Conservation (phyloP, 129 eudicot genomes). For the Glebionis coronaria region DNA sequence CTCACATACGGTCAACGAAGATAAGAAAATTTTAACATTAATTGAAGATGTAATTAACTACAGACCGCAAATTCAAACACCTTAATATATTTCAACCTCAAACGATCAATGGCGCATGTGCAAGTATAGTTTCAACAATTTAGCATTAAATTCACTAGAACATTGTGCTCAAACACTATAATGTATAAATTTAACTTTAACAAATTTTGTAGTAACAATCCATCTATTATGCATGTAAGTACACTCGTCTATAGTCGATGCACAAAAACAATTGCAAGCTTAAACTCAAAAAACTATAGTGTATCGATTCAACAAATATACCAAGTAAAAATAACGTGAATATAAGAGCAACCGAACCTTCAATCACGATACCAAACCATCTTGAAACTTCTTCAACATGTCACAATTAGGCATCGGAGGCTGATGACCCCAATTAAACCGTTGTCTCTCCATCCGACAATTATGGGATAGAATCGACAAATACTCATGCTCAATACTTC, state of each 20-base stretch:
- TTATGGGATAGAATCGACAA: constrained; percentile 47
- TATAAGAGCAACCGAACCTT: constrained; percentile 26
- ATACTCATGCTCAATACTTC: constrained; percentile 58
- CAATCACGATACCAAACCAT: constrained; percentile 32
- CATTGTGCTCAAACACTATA: constrained; percentile 12
- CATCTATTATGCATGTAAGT: constrained; percentile 19
- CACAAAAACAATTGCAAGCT: constrained; percentile 4
- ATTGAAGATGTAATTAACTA: no score
- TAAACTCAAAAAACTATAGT: constrained; percentile 19
- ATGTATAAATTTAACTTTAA: not conserved
- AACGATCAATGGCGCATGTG: not conserved
- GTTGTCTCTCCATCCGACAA: constrained; percentile 66
- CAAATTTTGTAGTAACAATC: not conserved
- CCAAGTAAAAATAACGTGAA: not conserved
- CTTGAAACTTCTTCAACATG: constrained; percentile 34
- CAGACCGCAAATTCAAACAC: not conserved
- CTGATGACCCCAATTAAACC: constrained; percentile 60
- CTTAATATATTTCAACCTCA: not conserved
- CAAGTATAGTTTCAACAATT: not conserved
- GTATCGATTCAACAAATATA: not conserved
- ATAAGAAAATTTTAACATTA: no score
- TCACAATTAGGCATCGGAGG: constrained; percentile 63
- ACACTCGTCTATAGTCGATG: constrained; percentile 16
- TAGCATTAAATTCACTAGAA: not conserved
- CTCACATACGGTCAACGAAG: no score